A percentile compares a stretch with the other conserved stretches of the same genome.
Conservation (phyloP, 73 alveolate species). For the Paramecium caudatum region DNA sequence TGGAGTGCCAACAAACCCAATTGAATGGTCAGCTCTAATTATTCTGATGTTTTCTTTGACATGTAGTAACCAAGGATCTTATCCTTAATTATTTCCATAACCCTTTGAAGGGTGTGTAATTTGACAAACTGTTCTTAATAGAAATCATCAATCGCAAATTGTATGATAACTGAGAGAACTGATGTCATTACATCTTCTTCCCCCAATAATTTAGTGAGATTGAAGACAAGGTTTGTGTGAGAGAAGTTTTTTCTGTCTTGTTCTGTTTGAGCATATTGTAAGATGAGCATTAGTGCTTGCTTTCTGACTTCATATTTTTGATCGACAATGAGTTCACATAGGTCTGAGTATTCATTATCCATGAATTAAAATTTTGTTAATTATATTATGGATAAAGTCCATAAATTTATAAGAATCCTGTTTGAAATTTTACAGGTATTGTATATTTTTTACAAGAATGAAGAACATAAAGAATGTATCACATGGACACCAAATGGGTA, state of each 20-base stretch:
- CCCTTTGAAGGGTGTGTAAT: background rate
- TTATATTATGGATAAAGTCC: too few relatives aligned
- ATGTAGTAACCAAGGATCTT: background rate
- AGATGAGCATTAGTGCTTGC: slow-evolving; percentile 36
- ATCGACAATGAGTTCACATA: slow-evolving; percentile 25
- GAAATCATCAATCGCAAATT: background rate
- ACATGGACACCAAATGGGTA: too few relatives aligned
- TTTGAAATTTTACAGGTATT: too few relatives aligned
- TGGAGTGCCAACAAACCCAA: slow-evolving; percentile 37
- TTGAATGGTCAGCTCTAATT: slow-evolving; percentile 16
- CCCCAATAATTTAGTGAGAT: background rate
- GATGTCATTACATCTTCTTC: background rate
- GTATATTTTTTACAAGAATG: too few relatives aligned
- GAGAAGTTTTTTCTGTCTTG: slow-evolving; percentile 5
- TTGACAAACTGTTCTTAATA: slow-evolving; percentile 2
- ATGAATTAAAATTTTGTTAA: background rate
- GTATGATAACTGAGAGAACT: slow-evolving; percentile 32
- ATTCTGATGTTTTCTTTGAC: background rate
- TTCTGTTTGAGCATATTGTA: slow-evolving; percentile 14
- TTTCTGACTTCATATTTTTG: slow-evolving; percentile 33
- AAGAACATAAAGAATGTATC: too few relatives aligned
- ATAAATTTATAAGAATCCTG: too few relatives aligned
- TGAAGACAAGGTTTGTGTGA: background rate
- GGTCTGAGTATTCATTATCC: slow-evolving; percentile 16
- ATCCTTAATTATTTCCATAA: slow-evolving; percentile 15